Base-by-base conservation (phyloP, 2,329 filamentous ascomycete species). In the Xylariaceae sp. region DNA sequence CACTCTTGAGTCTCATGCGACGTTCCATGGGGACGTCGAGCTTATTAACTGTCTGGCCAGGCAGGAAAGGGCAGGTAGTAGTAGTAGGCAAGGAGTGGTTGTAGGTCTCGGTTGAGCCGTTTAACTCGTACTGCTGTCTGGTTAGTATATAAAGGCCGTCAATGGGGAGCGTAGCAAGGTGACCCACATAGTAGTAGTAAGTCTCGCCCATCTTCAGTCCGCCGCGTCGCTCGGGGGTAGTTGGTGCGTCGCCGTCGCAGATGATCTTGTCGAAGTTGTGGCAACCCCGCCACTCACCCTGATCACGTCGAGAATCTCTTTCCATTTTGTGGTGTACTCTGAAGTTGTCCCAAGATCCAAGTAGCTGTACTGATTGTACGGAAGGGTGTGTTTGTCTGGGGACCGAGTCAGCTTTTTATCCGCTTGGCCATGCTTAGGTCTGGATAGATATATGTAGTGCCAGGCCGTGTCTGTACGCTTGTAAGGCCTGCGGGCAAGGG, bases 341-440 rank as follows among this genome's bases (percentile, higher is more conserved):
- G 76, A 97, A 97, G 77, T 96, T 96, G 77, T 97, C 92, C 93
- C 93, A 97, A 64, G 92, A 96, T 63, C 93, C 93, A 67, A 94
- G 81, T 51, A 97, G 82, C 70, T 89, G 86, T 65, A 97, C 89
- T 50, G 87, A 88, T 64, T 81, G 80, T 63, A 86, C 81, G 55
- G 82, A 80, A 64, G 82, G 80, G 66, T 81, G 73, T 57, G 85
- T 86, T 75, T 83, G 80, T 70, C 85, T 88, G 66, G 60, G 63
- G 61, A 63, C 23, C 11, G 58, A 58, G 65, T 73, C 58, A 72
- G 70, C 59, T 67, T 64, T 30, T 53, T 44, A 60, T 61, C 62
- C 65, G 51, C 56, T 62, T 57, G 51, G 37, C 42, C 42, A 13
- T 13, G 13, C 42, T 45, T 15, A 13, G 37, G 42, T 15, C 13